These are phyloP conservation scores for Volvox carteri DNA, from an alignment of 163 green algal genomes.

Conservation along the genomic window DNA sequence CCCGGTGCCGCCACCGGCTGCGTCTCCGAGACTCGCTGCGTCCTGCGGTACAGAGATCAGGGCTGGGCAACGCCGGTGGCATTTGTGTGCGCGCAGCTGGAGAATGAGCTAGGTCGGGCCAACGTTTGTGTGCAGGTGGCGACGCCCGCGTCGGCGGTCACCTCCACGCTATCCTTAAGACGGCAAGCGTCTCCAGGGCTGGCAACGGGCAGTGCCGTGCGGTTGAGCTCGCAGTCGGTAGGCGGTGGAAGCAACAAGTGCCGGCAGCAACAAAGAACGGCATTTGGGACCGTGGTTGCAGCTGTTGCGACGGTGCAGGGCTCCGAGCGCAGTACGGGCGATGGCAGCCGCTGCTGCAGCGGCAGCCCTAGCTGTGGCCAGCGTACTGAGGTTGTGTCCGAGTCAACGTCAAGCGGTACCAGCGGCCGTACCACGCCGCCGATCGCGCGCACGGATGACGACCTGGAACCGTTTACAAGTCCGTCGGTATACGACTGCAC, in stretches of 20 bases:
- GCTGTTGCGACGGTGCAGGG: neutral
- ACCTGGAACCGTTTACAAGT: neutral
- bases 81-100: constrained; percentile 35
- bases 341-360: constrained; percentile 5
- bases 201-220: neutral
- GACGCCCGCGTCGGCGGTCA: neutral
- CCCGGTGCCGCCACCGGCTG: neutral
- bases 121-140: constrained; percentile 27
- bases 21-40: neutral
- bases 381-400: neutral
- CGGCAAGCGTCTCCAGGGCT: neutral
- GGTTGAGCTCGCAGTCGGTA: neutral
- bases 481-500: neutral
- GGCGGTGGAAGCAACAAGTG: neutral
- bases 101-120: neutral
- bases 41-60: constrained; percentile 21
- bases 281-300: neutral
- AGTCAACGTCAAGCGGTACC: neutral
- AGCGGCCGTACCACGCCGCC: neutral
- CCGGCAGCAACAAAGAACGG: neutral
- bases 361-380: neutral
- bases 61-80: constrained; percentile 25
- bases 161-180: neutral
- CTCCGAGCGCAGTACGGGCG: neutral
- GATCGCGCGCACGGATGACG: neutral